Conservation (phyloP, 75 land plant species). For the Adiantum capillusveneris region DNA sequence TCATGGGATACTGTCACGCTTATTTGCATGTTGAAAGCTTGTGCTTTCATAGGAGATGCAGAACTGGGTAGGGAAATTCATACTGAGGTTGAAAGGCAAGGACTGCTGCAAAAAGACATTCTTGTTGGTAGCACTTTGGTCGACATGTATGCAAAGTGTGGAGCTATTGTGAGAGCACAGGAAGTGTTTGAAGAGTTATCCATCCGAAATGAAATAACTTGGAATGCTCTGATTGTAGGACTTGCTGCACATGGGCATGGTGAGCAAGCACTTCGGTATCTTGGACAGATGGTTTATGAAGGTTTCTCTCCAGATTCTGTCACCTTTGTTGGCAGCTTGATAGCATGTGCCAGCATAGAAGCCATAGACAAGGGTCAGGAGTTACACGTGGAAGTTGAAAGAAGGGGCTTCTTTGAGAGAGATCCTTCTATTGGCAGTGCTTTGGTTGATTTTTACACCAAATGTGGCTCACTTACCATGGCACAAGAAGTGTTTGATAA, state of each 20-base stretch:
- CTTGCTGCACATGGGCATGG: conserved; percentile 49
- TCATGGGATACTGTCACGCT: conserved; percentile 33
- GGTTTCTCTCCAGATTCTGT: conserved; percentile 39
- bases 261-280: conserved; percentile 37
- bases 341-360: conserved; percentile 41
- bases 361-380: conserved; percentile 39
- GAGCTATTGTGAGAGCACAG: conserved; percentile 28
- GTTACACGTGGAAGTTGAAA: conserved; percentile 38
- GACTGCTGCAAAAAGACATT: conserved; percentile 11
- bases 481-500: conserved; percentile 6
- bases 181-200: conserved; percentile 30
- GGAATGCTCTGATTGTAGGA: conserved; percentile 55
- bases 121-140: conserved; percentile 46
- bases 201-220: conserved; percentile 38
- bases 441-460: conserved; percentile 37
- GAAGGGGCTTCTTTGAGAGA: conserved; percentile 19
- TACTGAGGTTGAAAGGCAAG: conserved; percentile 19
- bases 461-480: conserved; percentile 16
- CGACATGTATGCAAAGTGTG: conserved; percentile 66
- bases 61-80: conserved; percentile 49
- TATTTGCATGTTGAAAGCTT: conserved; percentile 51
- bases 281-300: conserved; percentile 35
- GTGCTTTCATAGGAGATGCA: conserved; percentile 50
- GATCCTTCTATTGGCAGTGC: conserved; percentile 45
- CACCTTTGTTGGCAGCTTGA: conserved; percentile 45